phyloP scores from a whole-genome alignment of 306 rosid species.

The Vicia sativa region DNA sequence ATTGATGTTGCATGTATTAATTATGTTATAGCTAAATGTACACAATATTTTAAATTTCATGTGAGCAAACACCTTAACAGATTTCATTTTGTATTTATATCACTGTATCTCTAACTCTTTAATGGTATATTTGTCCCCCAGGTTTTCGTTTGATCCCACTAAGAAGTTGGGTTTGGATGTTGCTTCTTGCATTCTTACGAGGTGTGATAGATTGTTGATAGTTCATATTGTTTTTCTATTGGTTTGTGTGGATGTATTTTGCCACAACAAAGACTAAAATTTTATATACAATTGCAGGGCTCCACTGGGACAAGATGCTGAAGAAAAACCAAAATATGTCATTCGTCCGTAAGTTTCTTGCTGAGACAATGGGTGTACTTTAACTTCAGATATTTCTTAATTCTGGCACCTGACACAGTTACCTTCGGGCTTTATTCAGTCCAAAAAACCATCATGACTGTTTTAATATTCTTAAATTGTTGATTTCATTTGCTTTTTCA shows the following conservation, averaged over 20 bases:
- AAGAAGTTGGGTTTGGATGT: constrained; percentile 76
- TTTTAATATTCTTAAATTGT: constrained; percentile 14
- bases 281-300: constrained; percentile 57
- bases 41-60: constrained; percentile 30
- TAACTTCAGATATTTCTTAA: constrained; percentile 23
- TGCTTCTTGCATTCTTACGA: constrained; percentile 82
- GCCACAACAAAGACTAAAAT: constrained; percentile 19
- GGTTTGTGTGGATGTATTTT: neutral
- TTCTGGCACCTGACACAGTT: constrained; percentile 31
- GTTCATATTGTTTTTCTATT: constrained; percentile 23
- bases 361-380: constrained; percentile 28
- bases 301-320: constrained; percentile 73
- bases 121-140: constrained; percentile 46
- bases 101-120: constrained; percentile 33
- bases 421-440: constrained; percentile 26
- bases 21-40: constrained; percentile 25
- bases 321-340: constrained; percentile 77
- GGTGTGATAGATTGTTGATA: constrained; percentile 50
- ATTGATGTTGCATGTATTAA: constrained; percentile 1
- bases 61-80: constrained; percentile 24
- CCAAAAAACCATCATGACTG: constrained; percentile 23
- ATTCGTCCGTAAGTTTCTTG: constrained; percentile 81
- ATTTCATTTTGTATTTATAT: constrained; percentile 7
- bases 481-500: constrained; percentile 24
- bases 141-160: constrained; percentile 84